Evolutionary conservation across 2,329 filamentous ascomycete species (phyloP), one percentile per base, ranked within the genome.

Genomic region (Bisporella sp.): DNA sequence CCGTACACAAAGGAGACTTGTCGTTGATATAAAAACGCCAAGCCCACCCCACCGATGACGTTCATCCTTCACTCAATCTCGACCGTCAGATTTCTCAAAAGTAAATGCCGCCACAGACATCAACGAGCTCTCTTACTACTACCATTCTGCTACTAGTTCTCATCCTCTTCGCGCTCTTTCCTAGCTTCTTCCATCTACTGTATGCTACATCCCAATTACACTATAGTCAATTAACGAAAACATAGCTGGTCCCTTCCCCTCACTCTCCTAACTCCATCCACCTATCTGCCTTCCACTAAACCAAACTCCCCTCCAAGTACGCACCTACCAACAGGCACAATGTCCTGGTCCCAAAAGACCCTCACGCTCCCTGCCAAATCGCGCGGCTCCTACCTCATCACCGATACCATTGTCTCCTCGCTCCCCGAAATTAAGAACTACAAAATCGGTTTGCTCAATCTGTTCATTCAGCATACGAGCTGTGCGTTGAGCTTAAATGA

Each of bases 381-480:
- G 42, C 84, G 91, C 54, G 93, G 93, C 66, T 89, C 83, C 48
- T 96, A 96, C 72, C 86, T 97, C 53, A 78, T 97, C 62, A 96
- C 92, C 46, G 82, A 91, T 66, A 75, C 84, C 47, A 78, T 97
- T 50, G 60, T 81, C 30, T 73, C 75, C 46, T 74, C 82, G 52
- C 72, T 97, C 1, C 91, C 92, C 4, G 90, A 96, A 70, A 79
- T 97, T 57, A 75, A 76, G 52, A 68, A 80, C 58, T 96, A 95
- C 78, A 92, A 92, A 68, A 81, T 93, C 60, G 90, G 90, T 42
- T 71, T 95, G 54, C 73, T 97, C 55, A 84, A 96, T 67, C 77
- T 99, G 44, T 99, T 97, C 68, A 78, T 97, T 49, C 92, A 99
- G 71, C 93, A 99, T 71, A 99, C 93, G 5, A 89, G 83, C 63